A percentile compares a stretch with the other conserved stretches of the same genome.
phyloP scores from a whole-genome alignment of 495 filamentous ascomycete species.

The Neohortaea acidophila region DNA sequence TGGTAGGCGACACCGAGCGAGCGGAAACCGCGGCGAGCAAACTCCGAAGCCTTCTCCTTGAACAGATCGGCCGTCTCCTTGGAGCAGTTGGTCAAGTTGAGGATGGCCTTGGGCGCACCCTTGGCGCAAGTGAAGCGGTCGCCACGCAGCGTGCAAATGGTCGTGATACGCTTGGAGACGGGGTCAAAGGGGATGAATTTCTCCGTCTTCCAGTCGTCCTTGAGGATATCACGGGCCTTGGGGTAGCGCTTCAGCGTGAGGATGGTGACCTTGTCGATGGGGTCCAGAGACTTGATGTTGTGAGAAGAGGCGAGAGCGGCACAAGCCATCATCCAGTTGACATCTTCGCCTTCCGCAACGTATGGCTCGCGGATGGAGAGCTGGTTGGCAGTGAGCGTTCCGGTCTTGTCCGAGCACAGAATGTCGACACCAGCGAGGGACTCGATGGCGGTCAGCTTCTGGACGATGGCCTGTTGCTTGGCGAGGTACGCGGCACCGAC shows the following conservation, averaged over 20 bases:
- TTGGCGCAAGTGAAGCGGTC: constrained; percentile 55
- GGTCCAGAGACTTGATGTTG: constrained; percentile 62
- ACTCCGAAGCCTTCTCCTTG: constrained; percentile 55
- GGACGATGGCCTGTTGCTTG: constrained; percentile 60
- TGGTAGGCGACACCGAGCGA: constrained; percentile 56
- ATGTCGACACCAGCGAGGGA: constrained; percentile 63
- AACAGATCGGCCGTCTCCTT: constrained; percentile 48
- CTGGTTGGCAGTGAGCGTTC: constrained; percentile 57
- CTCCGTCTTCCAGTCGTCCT: constrained; percentile 55
- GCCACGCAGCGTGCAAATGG: constrained; percentile 49
- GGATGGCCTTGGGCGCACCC: constrained; percentile 60
- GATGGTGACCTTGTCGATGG: constrained; percentile 64
- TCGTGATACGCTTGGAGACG: constrained; percentile 63
- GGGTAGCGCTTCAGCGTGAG: constrained; percentile 59
- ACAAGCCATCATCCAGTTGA: constrained; percentile 70
- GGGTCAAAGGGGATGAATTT: constrained; percentile 68
- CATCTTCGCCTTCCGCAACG: constrained; percentile 57
- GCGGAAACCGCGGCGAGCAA: constrained; percentile 68
- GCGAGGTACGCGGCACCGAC: constrained; percentile 62
- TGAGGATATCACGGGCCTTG: constrained; percentile 54
- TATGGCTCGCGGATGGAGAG: constrained; percentile 60
- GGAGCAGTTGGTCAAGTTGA: constrained; percentile 49
- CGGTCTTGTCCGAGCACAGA: constrained; percentile 61
- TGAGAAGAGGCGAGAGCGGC: constrained; percentile 61
- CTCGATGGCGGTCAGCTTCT: constrained; percentile 63